Conservation (phyloP, 768 basidiomycete species). For the Naganishia onofrii region DNA sequence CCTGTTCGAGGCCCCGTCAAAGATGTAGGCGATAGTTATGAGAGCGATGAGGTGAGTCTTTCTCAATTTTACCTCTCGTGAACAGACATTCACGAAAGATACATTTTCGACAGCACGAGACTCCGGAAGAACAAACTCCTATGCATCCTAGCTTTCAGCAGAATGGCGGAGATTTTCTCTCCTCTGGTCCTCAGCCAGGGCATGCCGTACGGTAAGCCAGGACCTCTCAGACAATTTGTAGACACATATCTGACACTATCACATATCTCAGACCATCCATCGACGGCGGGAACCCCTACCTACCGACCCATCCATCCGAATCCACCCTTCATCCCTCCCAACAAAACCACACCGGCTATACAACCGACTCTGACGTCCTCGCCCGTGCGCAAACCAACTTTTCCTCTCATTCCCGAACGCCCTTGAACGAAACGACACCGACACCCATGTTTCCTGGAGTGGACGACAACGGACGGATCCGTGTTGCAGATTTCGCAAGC, state of each 20-base stretch:
- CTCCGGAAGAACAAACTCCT: slow-evolving; percentile 23
- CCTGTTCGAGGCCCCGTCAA: not conserved
- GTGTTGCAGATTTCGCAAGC: slow-evolving; percentile 16
- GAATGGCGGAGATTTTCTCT: slow-evolving; percentile 21
- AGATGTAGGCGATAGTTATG: not conserved
- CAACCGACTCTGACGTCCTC: slow-evolving; percentile 6
- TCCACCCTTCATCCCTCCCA: slow-evolving; percentile 6
- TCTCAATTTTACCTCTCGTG: not conserved
- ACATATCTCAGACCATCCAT: slow-evolving; percentile 17
- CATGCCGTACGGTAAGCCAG: slow-evolving; percentile 10
- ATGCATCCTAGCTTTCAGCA: slow-evolving; percentile 21
- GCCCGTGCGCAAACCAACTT: slow-evolving; percentile 13
- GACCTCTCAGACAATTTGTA: no score
- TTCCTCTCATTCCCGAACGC: slow-evolving; percentile 22
- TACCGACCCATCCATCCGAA: slow-evolving; percentile 13
- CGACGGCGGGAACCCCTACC: slow-evolving; percentile 24
- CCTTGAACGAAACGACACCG: slow-evolving; percentile 12
- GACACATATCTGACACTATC: not conserved
- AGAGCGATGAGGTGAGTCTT: slow-evolving; percentile 15
- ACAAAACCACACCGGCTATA: not conserved
- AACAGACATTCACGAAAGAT: not conserved
- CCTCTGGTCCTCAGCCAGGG: slow-evolving; percentile 17
- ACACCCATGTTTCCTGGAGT: not conserved
- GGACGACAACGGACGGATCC: slow-evolving; percentile 16
- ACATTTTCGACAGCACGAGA: not conserved